phyloP scores from a whole-genome alignment of 2,329 filamentous ascomycete genomes.

The Xylaria sp. region DNA sequence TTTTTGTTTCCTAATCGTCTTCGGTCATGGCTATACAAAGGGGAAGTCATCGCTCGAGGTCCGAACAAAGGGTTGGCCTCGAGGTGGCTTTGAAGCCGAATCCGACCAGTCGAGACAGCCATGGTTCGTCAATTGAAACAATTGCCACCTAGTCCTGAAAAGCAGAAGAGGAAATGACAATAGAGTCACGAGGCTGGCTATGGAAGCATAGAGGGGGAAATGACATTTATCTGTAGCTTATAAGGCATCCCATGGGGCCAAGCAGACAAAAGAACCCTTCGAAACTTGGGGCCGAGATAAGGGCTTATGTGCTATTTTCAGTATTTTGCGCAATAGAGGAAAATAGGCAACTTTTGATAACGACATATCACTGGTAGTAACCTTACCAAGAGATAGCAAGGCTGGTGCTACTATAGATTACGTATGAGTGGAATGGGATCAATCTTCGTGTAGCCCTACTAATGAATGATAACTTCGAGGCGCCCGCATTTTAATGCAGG shows the following conservation, averaged over 20 bases:
- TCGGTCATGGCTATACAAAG: slow-evolving; percentile 44
- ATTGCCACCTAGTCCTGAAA: slow-evolving; percentile 22
- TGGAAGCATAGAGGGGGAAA: background rate
- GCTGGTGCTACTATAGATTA: background rate
- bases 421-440: background rate
- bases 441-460: slow-evolving; percentile 19
- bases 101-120: slow-evolving; percentile 40
- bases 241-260: background rate
- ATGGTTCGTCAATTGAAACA: slow-evolving; percentile 33
- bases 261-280: slow-evolving; percentile 1
- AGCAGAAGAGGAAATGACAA: slow-evolving; percentile 6
- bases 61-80: slow-evolving; percentile 44
- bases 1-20: slow-evolving; percentile 42
- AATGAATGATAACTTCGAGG: slow-evolving; percentile 12
- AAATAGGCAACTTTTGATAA: slow-evolving; percentile 9
- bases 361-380: background rate
- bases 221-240: background rate
- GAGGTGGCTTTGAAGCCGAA: slow-evolving; percentile 44
- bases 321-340: slow-evolving; percentile 17
- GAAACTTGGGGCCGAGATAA: slow-evolving; percentile 14
- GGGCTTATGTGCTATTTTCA: slow-evolving; percentile 19
- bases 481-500: slow-evolving; percentile 13
- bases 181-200: slow-evolving; percentile 24
- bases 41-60: slow-evolving; percentile 28
- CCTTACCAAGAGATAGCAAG: slow-evolving; percentile 24